Base-by-base conservation (phyloP, 371 early-diverging fungal genomes). In the Funneliformis caledonium region DNA sequence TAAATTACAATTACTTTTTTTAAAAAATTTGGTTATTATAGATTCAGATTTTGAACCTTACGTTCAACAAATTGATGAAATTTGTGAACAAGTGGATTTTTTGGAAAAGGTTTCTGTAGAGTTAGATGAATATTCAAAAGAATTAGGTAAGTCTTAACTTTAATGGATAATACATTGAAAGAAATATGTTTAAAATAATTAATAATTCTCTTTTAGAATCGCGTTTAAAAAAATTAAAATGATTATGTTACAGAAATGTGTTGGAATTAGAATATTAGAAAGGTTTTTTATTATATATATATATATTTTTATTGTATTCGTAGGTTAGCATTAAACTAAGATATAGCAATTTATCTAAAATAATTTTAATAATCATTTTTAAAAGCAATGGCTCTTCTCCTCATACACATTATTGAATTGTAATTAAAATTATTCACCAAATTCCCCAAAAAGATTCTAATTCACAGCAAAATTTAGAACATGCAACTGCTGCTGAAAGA, bases 401-500 rank as follows among this genome's bases (percentile, higher is more conserved):
- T 26, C 8, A 45, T 45, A 45, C 52, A 52, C 4, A 52, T 52
- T 64, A 76, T 37, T 0, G 26, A 26, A 26, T 26, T 26, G 26
- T 10, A 64, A 37, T 33, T 19, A 42, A 61, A 19, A 61, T 74
- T 14, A 26, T 85, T 86, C 92, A 96, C 78, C 96, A 82, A 81
- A 97, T 92, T 59, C 92, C 91, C 95, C 95, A 96, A 19, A 95
- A 84, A 52, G 95, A 96, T 84, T 97, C 97, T 76, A 96, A 87
- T 33, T 94, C 92, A 83, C 93, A 93, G 80, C 93, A 91, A 72
- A 97, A 86, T 87, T 98, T 99, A 52, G 95, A 94, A 85, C 97
- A 97, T 0, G 97, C 96, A 12, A 97, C 97, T 0, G 97, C 94
- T 22, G 98, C 99, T 65, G 97, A 96, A 76, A 99, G 89, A 4